These are phyloP conservation scores for Pythium dissotocum DNA, from an alignment of 352 stramenopile species.

Conservation along the genomic window DNA sequence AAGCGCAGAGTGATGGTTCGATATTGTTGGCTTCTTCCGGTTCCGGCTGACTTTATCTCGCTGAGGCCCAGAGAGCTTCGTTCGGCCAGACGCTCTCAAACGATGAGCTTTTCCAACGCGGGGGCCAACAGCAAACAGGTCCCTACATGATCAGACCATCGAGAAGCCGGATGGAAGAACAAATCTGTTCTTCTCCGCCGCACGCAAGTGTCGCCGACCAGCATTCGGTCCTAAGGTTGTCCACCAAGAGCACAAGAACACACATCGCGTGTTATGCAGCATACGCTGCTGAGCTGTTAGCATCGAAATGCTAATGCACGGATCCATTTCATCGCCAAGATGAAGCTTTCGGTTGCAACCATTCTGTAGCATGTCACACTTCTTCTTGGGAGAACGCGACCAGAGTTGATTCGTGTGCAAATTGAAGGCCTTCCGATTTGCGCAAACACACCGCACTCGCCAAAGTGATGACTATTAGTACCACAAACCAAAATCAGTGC, in stretches of 20 bases:
- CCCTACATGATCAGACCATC: constrained; percentile 5
- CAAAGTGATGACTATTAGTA: neutral
- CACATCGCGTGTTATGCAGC: neutral
- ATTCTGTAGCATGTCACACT: constrained; percentile 5
- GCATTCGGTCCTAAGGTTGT: neutral
- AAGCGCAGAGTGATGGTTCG: constrained; percentile 16
- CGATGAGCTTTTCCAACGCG: neutral
- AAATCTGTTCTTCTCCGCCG: constrained; percentile 4
- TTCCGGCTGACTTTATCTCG: neutral
- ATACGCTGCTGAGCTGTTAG: too few relatives aligned
- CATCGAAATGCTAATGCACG: neutral
- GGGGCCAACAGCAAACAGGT: neutral
- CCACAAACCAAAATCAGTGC: neutral
- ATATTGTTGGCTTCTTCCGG: neutral
- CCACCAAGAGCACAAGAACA: neutral
- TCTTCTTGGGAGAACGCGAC: neutral
- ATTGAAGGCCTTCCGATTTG: constrained; percentile 13
- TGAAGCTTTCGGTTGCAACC: neutral
- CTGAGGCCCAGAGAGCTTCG: neutral
- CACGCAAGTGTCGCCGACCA: neutral
- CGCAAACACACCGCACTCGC: constrained; percentile 23
- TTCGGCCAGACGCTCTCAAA: neutral
- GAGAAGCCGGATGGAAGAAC: constrained; percentile 6
- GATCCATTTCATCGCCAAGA: neutral
- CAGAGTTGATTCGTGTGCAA: neutral